Percentiles rank a stretch among this genome's conserved stretches.
These are phyloP conservation scores for Aspergillus ochraceoroseus DNA, from an alignment of 2,329 filamentous ascomycete genomes.

Conservation along the genomic window DNA sequence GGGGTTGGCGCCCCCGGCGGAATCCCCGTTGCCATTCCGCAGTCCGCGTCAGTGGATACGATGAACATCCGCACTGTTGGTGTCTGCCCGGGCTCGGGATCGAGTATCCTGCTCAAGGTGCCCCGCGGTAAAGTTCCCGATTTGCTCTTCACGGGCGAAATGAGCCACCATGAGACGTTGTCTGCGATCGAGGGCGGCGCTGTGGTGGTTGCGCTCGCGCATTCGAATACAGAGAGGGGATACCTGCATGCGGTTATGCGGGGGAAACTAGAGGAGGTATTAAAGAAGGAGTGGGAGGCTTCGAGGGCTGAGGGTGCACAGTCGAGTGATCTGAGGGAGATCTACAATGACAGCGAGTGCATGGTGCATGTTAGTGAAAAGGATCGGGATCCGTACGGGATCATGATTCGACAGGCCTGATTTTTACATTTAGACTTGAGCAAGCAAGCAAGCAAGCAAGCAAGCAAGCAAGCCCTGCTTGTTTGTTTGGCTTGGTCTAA, in stretches of 20 bases:
- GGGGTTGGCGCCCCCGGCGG: conserved; percentile 64
- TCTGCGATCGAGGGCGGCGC: conserved; percentile 78
- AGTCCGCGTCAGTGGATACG: conserved; percentile 51
- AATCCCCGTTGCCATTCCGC: conserved; percentile 60
- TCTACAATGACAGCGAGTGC: conserved; percentile 52
- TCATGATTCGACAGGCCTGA: conserved; percentile 49
- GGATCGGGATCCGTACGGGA: conserved; percentile 84
- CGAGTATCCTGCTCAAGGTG: conserved; percentile 63
- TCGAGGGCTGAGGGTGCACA: conserved; percentile 42
- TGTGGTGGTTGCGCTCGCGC: conserved; percentile 78
- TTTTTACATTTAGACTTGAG: neutral
- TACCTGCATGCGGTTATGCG: conserved; percentile 71
- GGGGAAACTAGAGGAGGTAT: conserved; percentile 56
- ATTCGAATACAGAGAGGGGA: conserved; percentile 85
- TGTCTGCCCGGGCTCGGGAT: conserved; percentile 86
- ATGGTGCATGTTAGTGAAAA: conserved; percentile 69
- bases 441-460: neutral
- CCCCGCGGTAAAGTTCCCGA: conserved; percentile 53
- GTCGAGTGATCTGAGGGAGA: conserved; percentile 40
- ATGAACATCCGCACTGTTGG: conserved; percentile 65
- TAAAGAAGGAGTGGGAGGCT: conserved; percentile 54
- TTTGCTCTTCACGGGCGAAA: conserved; percentile 82
- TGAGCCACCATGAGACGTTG: conserved; percentile 88
- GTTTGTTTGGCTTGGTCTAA: too few species aligned
- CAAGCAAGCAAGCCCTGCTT: too few species aligned